These are phyloP conservation scores for Oleoguttula mirabilis DNA, from an alignment of 495 filamentous ascomycete genomes.

Conservation along the genomic window DNA sequence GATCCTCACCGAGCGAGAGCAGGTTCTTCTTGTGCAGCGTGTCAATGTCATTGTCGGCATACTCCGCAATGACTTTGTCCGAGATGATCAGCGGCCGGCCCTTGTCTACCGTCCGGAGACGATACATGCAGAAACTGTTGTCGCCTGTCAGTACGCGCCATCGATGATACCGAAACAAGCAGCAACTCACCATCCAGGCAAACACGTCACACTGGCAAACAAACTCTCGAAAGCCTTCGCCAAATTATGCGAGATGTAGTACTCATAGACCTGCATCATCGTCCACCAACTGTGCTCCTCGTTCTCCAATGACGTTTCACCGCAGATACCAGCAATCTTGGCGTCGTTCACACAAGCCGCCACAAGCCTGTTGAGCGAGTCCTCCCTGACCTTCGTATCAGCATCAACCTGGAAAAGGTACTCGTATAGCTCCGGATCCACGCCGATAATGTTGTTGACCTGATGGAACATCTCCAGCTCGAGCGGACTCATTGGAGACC, in stretches of 20 bases:
- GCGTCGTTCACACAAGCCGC: slow-evolving; percentile 87
- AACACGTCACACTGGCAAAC: slow-evolving; percentile 91
- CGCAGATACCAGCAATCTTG: slow-evolving; percentile 94
- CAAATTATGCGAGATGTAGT: slow-evolving; percentile 91
- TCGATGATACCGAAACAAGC: neutral
- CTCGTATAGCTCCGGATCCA: slow-evolving; percentile 94
- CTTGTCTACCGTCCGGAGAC: slow-evolving; percentile 80
- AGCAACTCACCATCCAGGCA: slow-evolving; percentile 87
- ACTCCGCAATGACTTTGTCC: slow-evolving; percentile 73
- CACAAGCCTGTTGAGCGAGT: slow-evolving; percentile 84
- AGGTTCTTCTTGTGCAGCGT: slow-evolving; percentile 99
- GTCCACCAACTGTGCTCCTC: slow-evolving; percentile 94
- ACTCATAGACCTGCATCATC: slow-evolving; percentile 99
- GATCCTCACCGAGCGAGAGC: slow-evolving; percentile 89
- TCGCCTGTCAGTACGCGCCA: neutral
- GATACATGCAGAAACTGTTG: slow-evolving; percentile 94
- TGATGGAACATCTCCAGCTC: slow-evolving; percentile 98
- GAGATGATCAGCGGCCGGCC: slow-evolving; percentile 88
- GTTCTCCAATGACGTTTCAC: slow-evolving; percentile 92
- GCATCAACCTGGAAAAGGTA: slow-evolving; percentile 97
- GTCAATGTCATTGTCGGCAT: slow-evolving; percentile 76
- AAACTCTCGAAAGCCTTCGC: slow-evolving; percentile 91
- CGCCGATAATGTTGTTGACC: slow-evolving; percentile 97
- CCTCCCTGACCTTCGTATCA: slow-evolving; percentile 88
- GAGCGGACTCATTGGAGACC: slow-evolving; percentile 82